Evolutionary conservation across 768 basidiomycete genomes (phyloP), one percentile per base, ranked within the genome.

Genomic region (Lanmaoa rubissima): DNA sequence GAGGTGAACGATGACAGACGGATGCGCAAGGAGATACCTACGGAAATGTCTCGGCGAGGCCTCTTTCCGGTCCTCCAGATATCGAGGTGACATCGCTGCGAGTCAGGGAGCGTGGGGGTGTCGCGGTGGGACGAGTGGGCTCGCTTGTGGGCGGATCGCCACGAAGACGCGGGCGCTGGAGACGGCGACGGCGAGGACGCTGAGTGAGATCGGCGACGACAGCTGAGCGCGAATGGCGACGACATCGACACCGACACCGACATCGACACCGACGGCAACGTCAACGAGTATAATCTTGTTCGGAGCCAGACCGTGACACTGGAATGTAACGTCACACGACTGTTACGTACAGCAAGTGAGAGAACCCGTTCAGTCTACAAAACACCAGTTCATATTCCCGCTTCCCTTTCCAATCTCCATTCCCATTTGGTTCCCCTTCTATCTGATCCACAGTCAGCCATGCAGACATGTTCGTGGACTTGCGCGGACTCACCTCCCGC

Each of bases 161-260:
- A 77, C 6, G 73, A 62, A 51, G 71, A 56, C 11, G 72, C 72
- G 49, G 74, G 74, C 32, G 67, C 73, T 56, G 72, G 74, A 24
- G 67, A 72, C 47, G 66, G 69, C 5, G 60, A 74, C 51, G 69
- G 71, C 39, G 76, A 77, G 24, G 74, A 71, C 10, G 74, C 67
- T 16, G 85, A 85, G 54, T 80, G 82, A 24, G 85, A 84, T 64
- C 83, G 72, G 39, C 78, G 77, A 51, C 82, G 81, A 62, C 76
- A 74, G 58, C 67, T 72, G 48, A 68, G 61, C 45, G 67, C 59
- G 53, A 69, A 68, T 42, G 69, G 56, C 50, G 75, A 77, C 42
- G 74, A 72, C 76, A 76, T 70, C 51, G 62, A 67, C 58, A 32
- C 6, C 32, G 57, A 54, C 60, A 61, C 49, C 42, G 32, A 59